Conservation (phyloP, 2,329 filamentous ascomycete species). For the Boeremia lycopersici region DNA sequence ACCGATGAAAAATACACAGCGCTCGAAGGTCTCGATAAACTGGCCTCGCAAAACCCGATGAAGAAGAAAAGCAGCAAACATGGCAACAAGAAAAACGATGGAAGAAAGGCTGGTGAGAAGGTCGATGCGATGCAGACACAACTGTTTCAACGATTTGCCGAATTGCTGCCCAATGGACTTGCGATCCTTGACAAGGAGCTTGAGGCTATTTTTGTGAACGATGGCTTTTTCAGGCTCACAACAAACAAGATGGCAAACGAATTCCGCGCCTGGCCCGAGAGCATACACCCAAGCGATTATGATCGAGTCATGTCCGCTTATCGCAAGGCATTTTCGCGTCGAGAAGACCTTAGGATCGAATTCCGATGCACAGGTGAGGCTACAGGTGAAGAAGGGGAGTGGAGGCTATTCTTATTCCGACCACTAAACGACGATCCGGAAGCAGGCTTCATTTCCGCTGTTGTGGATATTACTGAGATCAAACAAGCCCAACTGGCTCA, state of each 20-base stretch:
- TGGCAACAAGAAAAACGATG: slow-evolving; percentile 13
- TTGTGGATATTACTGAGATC: slow-evolving; percentile 55
- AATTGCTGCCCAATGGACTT: slow-evolving; percentile 53
- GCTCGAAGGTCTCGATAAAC: slow-evolving; percentile 31
- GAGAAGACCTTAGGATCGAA: slow-evolving; percentile 50
- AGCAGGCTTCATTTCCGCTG: slow-evolving; percentile 54
- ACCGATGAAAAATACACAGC: slow-evolving; percentile 32
- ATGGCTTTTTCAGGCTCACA: slow-evolving; percentile 54
- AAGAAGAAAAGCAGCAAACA: slow-evolving; percentile 9
- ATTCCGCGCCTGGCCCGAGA: slow-evolving; percentile 55
- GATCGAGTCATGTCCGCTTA: slow-evolving; percentile 54
- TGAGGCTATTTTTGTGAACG: slow-evolving; percentile 55
- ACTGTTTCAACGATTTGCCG: slow-evolving; percentile 53
- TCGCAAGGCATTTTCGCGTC: slow-evolving; percentile 48
- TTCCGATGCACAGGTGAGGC: slow-evolving; percentile 49
- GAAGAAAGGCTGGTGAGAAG: slow-evolving; percentile 11
- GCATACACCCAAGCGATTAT: slow-evolving; percentile 53
- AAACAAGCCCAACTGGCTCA: slow-evolving; percentile 52
- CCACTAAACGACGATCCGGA: slow-evolving; percentile 51
- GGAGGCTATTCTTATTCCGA: slow-evolving; percentile 52
- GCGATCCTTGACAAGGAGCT: slow-evolving; percentile 54
- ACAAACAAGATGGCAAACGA: slow-evolving; percentile 48
- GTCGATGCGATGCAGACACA: slow-evolving; percentile 47
- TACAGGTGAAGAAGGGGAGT: slow-evolving; percentile 39
- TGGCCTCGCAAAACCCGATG: slow-evolving; percentile 21